Evolutionary conservation across 163 green algal genomes (phyloP).

Genomic region (Volvox carteri): DNA sequence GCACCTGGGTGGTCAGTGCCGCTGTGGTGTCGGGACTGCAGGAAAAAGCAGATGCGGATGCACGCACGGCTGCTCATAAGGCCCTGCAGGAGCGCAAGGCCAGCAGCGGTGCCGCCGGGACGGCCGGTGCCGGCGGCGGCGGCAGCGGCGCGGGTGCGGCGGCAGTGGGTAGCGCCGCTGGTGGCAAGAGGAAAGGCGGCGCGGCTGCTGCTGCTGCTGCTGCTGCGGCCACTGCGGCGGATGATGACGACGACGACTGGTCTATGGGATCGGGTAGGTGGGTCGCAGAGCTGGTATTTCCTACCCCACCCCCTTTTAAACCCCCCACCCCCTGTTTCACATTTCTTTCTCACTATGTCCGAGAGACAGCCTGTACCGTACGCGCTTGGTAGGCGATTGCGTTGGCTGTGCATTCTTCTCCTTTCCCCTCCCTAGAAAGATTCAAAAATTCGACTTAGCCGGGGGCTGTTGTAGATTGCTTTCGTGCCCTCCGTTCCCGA

Average conservation of each 20-base stretch:
- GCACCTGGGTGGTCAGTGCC: constrained; percentile 77
- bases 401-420: too few species aligned
- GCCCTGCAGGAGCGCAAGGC: constrained; percentile 61
- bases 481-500: too few species aligned
- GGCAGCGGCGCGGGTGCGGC: constrained; percentile 18
- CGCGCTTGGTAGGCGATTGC: too few species aligned
- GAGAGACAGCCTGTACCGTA: too few species aligned
- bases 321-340: too few species aligned
- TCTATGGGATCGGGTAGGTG: constrained; percentile 53
- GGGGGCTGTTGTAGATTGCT: too few species aligned
- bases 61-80: constrained; percentile 67
- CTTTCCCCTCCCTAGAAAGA: too few species aligned
- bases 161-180: constrained; percentile 48
- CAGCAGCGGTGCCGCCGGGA: constrained; percentile 12
- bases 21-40: constrained; percentile 68
- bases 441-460: too few species aligned
- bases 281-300: too few species aligned
- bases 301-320: too few species aligned
- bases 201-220: constrained; percentile 4
- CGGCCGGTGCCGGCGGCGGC: constrained; percentile 4
- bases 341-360: too few species aligned
- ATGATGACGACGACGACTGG: constrained; percentile 66
- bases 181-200: constrained; percentile 53
- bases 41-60: constrained; percentile 59
- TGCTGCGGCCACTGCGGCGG: neutral